phyloP scores from a whole-genome alignment of 2,329 filamentous ascomycete species.

The Penicillium sp. region DNA sequence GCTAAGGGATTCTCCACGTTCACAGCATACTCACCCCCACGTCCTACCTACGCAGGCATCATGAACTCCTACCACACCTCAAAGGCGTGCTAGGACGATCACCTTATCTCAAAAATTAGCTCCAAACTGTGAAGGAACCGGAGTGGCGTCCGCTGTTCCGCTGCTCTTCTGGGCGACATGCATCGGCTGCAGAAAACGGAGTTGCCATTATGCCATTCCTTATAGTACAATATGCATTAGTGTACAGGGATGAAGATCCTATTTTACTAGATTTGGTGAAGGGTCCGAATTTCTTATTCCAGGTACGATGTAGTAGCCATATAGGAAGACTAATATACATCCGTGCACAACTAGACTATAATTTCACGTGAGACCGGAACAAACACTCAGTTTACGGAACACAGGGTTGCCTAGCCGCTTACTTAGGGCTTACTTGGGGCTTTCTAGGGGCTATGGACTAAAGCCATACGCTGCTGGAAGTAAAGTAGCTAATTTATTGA shows the following conservation, averaged over 20 bases:
- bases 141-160: background rate
- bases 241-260: background rate
- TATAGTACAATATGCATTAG: background rate
- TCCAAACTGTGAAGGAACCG: background rate
- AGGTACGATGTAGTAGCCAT: background rate
- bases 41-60: background rate
- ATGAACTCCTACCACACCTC: background rate
- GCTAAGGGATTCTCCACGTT: background rate
- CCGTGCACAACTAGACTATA: background rate
- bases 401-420: background rate
- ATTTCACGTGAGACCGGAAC: background rate
- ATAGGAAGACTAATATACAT: background rate
- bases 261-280: background rate
- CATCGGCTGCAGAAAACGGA: background rate
- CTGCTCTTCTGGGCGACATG: background rate
- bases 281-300: background rate
- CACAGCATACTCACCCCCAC: background rate
- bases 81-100: background rate
- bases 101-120: background rate
- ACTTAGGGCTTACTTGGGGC: no score
- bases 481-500: background rate
- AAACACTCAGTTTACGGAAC: background rate
- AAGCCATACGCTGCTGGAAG: background rate
- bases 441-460: background rate
- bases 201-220: background rate